A percentile compares a stretch with the other conserved stretches of the same genome.
Evolutionary conservation across 1,284 basidiomycete species (phyloP).

Genomic region (Entoloma clypeatum): DNA sequence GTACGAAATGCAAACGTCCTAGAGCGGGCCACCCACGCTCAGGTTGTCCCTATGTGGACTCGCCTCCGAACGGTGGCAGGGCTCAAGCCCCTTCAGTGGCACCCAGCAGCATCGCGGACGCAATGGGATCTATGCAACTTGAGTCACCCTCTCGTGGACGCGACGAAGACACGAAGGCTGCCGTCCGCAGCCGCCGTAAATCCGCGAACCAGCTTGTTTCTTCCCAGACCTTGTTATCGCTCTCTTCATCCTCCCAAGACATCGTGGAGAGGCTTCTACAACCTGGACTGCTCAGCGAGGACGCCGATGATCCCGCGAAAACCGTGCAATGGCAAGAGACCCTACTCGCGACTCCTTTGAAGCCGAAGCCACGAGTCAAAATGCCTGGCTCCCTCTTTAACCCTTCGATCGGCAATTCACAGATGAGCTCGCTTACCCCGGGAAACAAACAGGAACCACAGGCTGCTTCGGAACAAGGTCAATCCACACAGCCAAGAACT

Average conservation of each 20-base stretch:
- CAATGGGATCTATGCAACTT: constrained; percentile 36
- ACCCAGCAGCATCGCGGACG: constrained; percentile 27
- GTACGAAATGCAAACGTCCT: constrained; percentile 50
- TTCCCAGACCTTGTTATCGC: constrained; percentile 34
- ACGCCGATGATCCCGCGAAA: constrained; percentile 23
- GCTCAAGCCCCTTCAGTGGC: constrained; percentile 16
- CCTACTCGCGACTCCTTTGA: constrained; percentile 12
- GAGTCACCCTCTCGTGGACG: constrained; percentile 20
- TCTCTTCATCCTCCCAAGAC: constrained; percentile 35
- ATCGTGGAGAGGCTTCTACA: constrained; percentile 34
- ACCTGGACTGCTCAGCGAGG: constrained; percentile 32
- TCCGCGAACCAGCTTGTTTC: constrained; percentile 20
- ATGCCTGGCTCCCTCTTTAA: constrained; percentile 55
- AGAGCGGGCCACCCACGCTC: constrained; percentile 54
- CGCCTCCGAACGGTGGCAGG: constrained; percentile 18
- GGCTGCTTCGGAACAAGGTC: constrained; percentile 13
- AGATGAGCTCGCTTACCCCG: constrained; percentile 18
- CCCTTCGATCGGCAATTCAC: constrained; percentile 42
- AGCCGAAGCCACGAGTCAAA: constrained; percentile 22
- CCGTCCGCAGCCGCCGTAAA: constrained; percentile 26
- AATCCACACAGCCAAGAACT: neutral
- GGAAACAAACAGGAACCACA: constrained; percentile 19
- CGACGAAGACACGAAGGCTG: constrained; percentile 28
- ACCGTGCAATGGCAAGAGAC: constrained; percentile 35
- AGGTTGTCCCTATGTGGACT: constrained; percentile 46